Evolutionary conservation across 129 eudicot genomes (phyloP), one percentile per base, ranked within the genome.

Genomic region (Oenanthe sinensis): DNA sequence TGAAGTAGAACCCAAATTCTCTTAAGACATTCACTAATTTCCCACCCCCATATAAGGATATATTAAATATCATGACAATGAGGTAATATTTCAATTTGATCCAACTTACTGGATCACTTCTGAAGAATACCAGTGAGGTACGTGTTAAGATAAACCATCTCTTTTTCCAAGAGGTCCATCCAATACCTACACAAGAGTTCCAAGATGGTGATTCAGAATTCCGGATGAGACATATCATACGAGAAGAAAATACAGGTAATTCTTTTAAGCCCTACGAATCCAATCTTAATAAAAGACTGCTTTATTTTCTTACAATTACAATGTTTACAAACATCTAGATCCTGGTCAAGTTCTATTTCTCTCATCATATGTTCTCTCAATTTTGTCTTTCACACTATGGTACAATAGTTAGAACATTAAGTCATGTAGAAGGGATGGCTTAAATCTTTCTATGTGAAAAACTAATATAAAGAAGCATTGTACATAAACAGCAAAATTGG

Each of bases 121-220:
- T 85, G 82, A 86, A 94, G 85, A 94, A 94, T 79, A 94, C 93
- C 83, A 94, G 81, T 54, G 98, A 94, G 77, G 96, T 94, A n/a
- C 85, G 96, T 45, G 97, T 94, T 50, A 94, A 83, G 73, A 91
- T 82, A 78, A 94, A 94, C 98, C 98, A 94, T 72, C 97, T 88
- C 78, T 94, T 94, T 90, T 94, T 94, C 98, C 98, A 94, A 24
- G 96, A 88, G 80, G 97, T 91, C 98, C 98, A 91, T 68, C 98
- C 98, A 63, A 93, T 93, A 78, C 98, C 98, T 93, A 80, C 83
- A 87, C 45, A 55, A 46, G n/a, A 54, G 24, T 54, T 54, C 4
- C 62, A 19, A 54, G 62, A 50, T 50, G 15, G 62, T 54, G 62
- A 54, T 20, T 47, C 19, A 79, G 74, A 69, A 79, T 77, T 75